Base-by-base conservation (phyloP, 805 yeast genomes). In the Wickerhamiella australiensis region DNA sequence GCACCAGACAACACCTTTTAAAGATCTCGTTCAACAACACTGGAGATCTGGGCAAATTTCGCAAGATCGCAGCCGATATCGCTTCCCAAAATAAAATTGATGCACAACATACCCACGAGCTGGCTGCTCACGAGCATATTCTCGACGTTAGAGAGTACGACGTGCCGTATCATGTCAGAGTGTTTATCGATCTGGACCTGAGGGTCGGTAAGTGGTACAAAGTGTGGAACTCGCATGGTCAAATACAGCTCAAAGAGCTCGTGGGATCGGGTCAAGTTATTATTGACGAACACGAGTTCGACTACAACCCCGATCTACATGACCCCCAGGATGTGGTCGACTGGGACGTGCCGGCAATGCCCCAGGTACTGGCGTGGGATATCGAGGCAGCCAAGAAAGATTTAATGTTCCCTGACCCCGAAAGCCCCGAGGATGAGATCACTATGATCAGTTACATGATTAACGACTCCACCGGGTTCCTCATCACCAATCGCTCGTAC, bases 401-500 rank as follows among this genome's bases (percentile, higher is more conserved):
- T 1, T 72, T 92, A 53, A 94, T 92, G 63, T 92, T 92, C 57
- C 99, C 99, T 0, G 98, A 86, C 59, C 76, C 96, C 5, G 72
- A 82, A 9, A 37, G 43, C 25, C 49, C 49, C 27, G 73, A 83
- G 5, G 99, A 92, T 67, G 94, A 85, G 65, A 76, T 92, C 37
- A 92, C 92, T 96, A 94, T 94, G 98, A 92, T 92, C 46, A 94
- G 98, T 2, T 92, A 92, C 63, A 94, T 94, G 98, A 88, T 92
- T 53, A 46, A 46, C 22, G 98, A 92, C 62, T 98, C 97, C 9
- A 94, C 85, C 58, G 99, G 99, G 35, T 92, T 70, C 61, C 69
- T 92, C 36, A 94, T 92, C 53, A 92, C 97, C 8, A 92, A 92
- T 62, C 71, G 99, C 58, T 96, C 88, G 57, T 86, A 92, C 58